Evolutionary conservation across 129 eudicot species (phyloP).

Genomic region (Artemisia annua): DNA sequence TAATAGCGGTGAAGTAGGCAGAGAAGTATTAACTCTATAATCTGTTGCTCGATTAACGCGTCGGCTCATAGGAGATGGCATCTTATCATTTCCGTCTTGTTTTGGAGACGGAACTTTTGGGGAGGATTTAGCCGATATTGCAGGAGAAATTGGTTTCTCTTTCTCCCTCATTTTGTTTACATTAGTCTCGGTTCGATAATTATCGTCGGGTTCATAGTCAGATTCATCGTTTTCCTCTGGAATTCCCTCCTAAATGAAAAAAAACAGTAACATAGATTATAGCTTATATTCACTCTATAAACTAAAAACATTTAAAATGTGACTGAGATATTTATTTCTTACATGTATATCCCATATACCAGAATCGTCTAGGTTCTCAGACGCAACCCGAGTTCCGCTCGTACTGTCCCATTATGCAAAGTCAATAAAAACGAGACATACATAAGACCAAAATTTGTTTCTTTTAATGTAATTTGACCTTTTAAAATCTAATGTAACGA

Average conservation of each 20-base stretch:
- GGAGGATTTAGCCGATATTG: constrained; percentile 37
- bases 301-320: constrained; percentile 6
- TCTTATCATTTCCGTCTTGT: constrained; percentile 35
- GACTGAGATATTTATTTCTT: constrained; percentile 23
- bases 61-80: constrained; percentile 41
- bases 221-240: constrained; percentile 50
- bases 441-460: neutral
- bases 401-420: constrained; percentile 40
- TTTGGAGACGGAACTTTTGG: constrained; percentile 51
- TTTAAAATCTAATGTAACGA: neutral
- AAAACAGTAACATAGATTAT: constrained; percentile 15
- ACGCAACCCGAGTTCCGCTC: constrained; percentile 32
- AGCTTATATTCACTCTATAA: neutral
- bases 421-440: neutral
- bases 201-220: constrained; percentile 35
- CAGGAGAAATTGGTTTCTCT: constrained; percentile 35
- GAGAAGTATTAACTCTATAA: constrained; percentile 28
- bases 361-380: constrained; percentile 49
- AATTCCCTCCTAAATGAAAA: constrained; percentile 46
- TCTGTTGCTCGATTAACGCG: constrained; percentile 44
- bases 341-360: constrained; percentile 53
- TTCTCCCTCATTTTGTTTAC: constrained; percentile 21
- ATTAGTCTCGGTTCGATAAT: constrained; percentile 21
- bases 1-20: constrained; percentile 47
- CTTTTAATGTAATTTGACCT: neutral